Evolutionary conservation across 345 rosid species (phyloP), one percentile per base, ranked within the genome.

Genomic region (Microcos paniculata): DNA sequence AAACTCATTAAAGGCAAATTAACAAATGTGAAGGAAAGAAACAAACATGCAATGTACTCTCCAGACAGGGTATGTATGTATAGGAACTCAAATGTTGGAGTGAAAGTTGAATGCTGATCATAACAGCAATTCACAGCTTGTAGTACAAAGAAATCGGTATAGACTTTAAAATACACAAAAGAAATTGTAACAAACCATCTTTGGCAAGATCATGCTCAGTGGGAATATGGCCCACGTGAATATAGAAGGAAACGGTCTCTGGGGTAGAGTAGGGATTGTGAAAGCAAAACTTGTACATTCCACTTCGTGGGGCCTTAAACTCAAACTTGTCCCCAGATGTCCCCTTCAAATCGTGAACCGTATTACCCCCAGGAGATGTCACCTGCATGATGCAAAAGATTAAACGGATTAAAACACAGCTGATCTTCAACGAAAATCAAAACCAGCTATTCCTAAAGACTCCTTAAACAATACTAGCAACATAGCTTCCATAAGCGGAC

Each of bases 221-320:
- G 59, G 97, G 98, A 79, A 96, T 96, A 71, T 96, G 99, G 26
- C 99, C 98, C 64, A 90, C 96, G 58, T 93, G 99, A 78, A 96
- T 96, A 70, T 93, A 84, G 83, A 93, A 96, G 59, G 99, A 91
- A 70, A 96, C 97, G 1, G 99, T 93, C 77, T 96, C 98, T 52
- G 99, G 98, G 26, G 99, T 85, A n/a, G 94, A 83, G 56, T 90
- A 84, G 33, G 98, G 95, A 76, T 96, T 96, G 84, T 90, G 94
- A 77, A 96, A 96, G 84, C 99, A 96, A 71, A 96, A 96, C 75
- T 93, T 93, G 84, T 90, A 92, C 97, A 93, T 96, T 83, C 99
- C 99, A 86, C 96, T 93, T 78, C 85, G 84, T 21, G 96, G 98
- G 1, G 98, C 96, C 79, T 92, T 92, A 64, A 93, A 89, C 74